Base-by-base conservation (phyloP, 169 alveolate genomes). In the Cryptosporidium canis region DNA sequence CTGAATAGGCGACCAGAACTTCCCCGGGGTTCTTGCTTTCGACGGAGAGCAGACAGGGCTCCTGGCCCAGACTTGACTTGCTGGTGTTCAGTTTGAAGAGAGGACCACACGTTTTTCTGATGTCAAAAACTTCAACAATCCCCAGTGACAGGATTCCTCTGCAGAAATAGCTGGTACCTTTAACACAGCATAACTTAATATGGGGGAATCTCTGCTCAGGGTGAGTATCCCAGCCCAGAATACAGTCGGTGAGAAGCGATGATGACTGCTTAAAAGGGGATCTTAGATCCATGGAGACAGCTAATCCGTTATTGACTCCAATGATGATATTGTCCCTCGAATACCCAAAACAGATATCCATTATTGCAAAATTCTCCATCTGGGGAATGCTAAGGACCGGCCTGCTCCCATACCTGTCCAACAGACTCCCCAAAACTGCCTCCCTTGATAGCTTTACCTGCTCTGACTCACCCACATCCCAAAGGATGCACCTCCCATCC, bases 271-370 rank as follows among this genome's bases (percentile, higher is more conserved):
- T 77, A 77, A 61, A 58, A 12, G 87, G 87, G 39, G 87, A 35
- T 77, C 87, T 56, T 63, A 77, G 58, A 45, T 77, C 87, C 37
- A 77, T 29, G 21, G 87, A 77, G 27, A 77, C 44, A 18, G 87
- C 87, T 16, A 61, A 21, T n/a, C 87, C 87, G 31, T 77, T 77
- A 43, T 55, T 55, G n/a, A 77, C 44, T 24, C 66, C 87, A 24
- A 77, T 7, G 9, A 58, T 35, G 18, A 77, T 61, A 27, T 55
- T 77, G 39, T 77, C 61, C 61, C 24, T 77, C 2, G 72, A 58
- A 58, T 58, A 16, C 11, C 87, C 87, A 77, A 58, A 77, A 43
- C 87, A 77, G 41, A 63, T 55, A 58, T 77, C 87, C 87, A 77
- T 77, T 61, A 77, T 24, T 58, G 55, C 37, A 55, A 41, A 77